phyloP scores from a whole-genome alignment of 139 green algal species.

The Monoraphidium neglectum region DNA sequence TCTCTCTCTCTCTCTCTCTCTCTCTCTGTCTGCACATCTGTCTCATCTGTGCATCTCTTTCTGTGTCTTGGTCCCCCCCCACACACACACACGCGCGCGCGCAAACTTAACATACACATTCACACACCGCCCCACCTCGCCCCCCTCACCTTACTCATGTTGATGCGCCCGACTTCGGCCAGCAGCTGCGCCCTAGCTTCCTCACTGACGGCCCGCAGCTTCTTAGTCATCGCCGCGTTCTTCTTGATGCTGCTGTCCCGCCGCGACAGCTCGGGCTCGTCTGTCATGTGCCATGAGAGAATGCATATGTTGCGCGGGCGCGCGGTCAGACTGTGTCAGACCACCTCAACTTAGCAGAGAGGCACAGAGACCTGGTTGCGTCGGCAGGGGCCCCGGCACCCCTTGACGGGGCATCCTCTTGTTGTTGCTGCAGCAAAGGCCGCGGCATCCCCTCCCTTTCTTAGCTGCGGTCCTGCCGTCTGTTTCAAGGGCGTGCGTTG shows the following conservation, averaged over 20 bases:
- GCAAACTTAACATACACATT: background rate
- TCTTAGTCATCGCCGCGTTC: slow-evolving; percentile 90
- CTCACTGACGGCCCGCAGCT: slow-evolving; percentile 73
- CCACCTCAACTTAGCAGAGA: background rate
- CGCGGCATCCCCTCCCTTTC: too few species aligned
- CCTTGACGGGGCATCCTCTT: background rate
- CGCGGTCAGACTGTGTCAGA: background rate
- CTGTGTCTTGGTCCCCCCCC: background rate
- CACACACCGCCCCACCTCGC: too few species aligned
- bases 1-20: background rate
- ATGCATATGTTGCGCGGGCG: background rate
- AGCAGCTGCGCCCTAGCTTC: slow-evolving; percentile 64
- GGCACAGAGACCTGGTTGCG: too few species aligned
- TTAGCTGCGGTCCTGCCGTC: too few species aligned
- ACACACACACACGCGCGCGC: background rate
- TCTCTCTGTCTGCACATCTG: background rate
- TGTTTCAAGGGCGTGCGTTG: too few species aligned
- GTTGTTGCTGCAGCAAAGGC: too few species aligned
- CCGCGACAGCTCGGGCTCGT: slow-evolving; percentile 56
- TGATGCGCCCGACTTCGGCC: slow-evolving; percentile 77
- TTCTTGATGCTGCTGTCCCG: slow-evolving; percentile 93
- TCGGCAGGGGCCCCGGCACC: background rate
- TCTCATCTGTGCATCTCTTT: background rate
- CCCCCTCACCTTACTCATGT: slow-evolving; percentile 76
- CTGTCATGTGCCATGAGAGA: slow-evolving; percentile 16